Base-by-base conservation (phyloP, 208 protist genomes). In the Leishmania arabica region DNA sequence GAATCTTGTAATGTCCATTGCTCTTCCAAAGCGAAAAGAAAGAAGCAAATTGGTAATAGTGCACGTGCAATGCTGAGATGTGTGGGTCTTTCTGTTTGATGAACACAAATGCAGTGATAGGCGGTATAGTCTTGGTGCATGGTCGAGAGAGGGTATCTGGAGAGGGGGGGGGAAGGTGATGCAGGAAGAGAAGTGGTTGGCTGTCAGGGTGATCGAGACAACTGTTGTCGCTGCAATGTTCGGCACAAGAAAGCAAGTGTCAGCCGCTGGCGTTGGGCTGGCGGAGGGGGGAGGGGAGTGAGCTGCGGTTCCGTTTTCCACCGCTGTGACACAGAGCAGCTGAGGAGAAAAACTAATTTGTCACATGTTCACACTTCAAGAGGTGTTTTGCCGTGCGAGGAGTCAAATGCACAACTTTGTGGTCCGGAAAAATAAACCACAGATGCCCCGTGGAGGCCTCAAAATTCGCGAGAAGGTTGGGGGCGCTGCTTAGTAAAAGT, bases 401-500 rank as follows among this genome's bases (percentile, higher is more conserved):
- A 19, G 13, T 15, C 31, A 76, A 76, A 60, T 58, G 60, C 19
- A 37, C 11, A 45, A 60, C 24, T 7, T 47, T 2, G 13, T 5
- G 3, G 13, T n/a, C 5, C 0, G 0, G 0, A n/a, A 42, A 69
- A 73, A 80, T 66, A 40, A 21, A 42, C 13, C 0, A 5, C 13
- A 3, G 45, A 56, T 64, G 49, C 70, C 27, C 27, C 40, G 2
- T 13, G 0, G 54, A n/a, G 66, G 77, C 70, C 77, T 53, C 76
- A 90, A 93, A 93, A 88, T 89, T 88, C 87, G 34, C 4, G 31
- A 51, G 45, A 27, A 27, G 54, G 83, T 66, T 58, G 78, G 86
- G 45, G 75, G 91, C 91, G 85, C 88, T 89, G 89, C 91, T 89
- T 92, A 95, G 91, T 95, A 95, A 95, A 95, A 95, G 91, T 95